A percentile compares a stretch with the other conserved stretches of the same genome.
Conservation (phyloP, 2,329 filamentous ascomycete species). For the Colletotrichum godetiae region DNA sequence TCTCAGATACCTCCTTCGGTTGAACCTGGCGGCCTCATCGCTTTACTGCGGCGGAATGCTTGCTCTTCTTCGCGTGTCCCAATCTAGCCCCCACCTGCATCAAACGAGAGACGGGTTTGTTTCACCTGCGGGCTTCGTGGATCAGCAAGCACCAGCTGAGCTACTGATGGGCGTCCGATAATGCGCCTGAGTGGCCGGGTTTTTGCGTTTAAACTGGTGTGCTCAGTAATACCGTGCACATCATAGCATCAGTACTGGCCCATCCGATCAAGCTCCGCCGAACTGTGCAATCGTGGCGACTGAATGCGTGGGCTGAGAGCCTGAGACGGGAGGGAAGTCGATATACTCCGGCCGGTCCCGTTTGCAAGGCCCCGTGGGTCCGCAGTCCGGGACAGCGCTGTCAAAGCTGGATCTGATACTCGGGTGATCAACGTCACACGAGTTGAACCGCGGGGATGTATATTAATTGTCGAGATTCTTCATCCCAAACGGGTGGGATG, state of each 20-base stretch:
- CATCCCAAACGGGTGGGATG: background rate
- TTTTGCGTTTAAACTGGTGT: background rate
- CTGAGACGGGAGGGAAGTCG: background rate
- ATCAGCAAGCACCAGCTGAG: conserved; percentile 6
- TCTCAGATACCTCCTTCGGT: background rate
- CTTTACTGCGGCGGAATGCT: conserved; percentile 9
- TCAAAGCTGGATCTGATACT: background rate
- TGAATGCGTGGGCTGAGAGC: conserved; percentile 3
- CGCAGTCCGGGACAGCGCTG: conserved; percentile 2
- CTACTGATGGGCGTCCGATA: conserved; percentile 10
- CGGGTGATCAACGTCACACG: background rate
- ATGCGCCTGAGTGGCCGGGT: background rate
- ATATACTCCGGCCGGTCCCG: background rate
- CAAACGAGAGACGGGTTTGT: conserved; percentile 18
- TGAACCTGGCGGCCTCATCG: background rate
- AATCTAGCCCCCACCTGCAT: conserved; percentile 15
- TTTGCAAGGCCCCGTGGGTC: background rate
- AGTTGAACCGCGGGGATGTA: background rate
- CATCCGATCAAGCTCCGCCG: conserved; percentile 4
- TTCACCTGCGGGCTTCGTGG: conserved; percentile 26
- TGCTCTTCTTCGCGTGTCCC: conserved; percentile 14
- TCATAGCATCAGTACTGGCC: background rate
- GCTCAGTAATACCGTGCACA: conserved; percentile 1
- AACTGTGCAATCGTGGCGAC: conserved; percentile 20
- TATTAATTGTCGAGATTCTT: background rate